Evolutionary conservation across 306 rosid species (phyloP), one percentile per base, ranked within the genome.

Genomic region (Begonia peltatifolia): DNA sequence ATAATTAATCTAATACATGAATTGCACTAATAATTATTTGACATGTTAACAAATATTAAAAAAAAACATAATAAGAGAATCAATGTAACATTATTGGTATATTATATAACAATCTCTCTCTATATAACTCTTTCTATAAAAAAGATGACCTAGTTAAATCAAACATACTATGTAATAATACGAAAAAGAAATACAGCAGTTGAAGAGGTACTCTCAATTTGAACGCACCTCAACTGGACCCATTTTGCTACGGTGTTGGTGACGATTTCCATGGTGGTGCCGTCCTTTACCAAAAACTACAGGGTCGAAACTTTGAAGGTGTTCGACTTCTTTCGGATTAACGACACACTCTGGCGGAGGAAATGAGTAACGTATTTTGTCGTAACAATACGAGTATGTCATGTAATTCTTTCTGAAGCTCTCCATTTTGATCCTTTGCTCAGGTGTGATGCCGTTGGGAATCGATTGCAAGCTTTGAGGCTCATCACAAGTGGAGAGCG

Each of bases 311-410:
- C 52, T 61, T 14, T 73, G 72, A 22, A 90, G 87, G 25, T 78
- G 73, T 61, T 83, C 79, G 6, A 84, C 87, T 67, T 85, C 87
- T 51, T 57, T 77, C 10, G 70, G 77, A 59, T 22, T 68, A 52
- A 85, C 61, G 64, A 75, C 84, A 58, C 97, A 90, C 70, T 90
- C 97, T 2, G 84, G 25, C 0, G 79, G 85, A 60, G 87, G 72
- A 10, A 60, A 62, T 50, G 57, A 74, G 84, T 90, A 90, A 44
- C 97, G 65, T 11, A 54, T 12, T 41, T 48, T 69, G 62, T 90
- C 94, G 42, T 85, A 83, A 65, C 97, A 90, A 47, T 90, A 83
- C 16, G 97, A 85, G 78, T 90, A 90, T 52, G 95, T 90, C 85
- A 90, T 68, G 79, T 85, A 87, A 63, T 81, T 90, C 74, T 54